phyloP scores from a whole-genome alignment of 2,329 filamentous ascomycete genomes.

The Parastagonospora avenae region DNA sequence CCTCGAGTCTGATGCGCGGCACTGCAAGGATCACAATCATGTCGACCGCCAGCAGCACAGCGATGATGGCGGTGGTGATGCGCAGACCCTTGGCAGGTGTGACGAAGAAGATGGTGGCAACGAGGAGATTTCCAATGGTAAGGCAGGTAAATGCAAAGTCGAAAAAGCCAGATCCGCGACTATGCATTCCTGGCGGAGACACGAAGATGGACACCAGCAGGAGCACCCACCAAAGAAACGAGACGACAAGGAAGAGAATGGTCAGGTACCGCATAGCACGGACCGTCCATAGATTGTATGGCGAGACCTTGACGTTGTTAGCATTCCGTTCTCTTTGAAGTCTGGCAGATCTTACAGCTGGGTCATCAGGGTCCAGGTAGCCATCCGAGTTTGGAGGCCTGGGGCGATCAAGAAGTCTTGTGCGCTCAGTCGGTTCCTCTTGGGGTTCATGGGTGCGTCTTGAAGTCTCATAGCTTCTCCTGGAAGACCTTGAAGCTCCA shows the following conservation, averaged over 20 bases:
- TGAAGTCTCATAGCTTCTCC: conserved; percentile 34
- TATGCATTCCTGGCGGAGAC: conserved; percentile 84
- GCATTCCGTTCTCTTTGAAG: conserved; percentile 3
- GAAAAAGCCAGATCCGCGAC: conserved; percentile 89
- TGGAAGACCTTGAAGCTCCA: conserved; percentile 30
- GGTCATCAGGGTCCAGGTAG: conserved; percentile 79
- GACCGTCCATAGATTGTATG: conserved; percentile 94
- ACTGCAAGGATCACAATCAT: conserved; percentile 81
- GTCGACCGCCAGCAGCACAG: conserved; percentile 71
- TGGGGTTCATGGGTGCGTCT: conserved; percentile 36
- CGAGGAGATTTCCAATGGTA: conserved; percentile 74
- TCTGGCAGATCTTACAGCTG: conserved; percentile 65
- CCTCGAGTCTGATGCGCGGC: conserved; percentile 75
- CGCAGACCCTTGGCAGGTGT: conserved; percentile 81
- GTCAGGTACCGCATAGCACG: conserved; percentile 79
- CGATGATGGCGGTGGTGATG: conserved; percentile 71
- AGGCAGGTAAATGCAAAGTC: conserved; percentile 83
- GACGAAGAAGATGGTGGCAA: conserved; percentile 84
- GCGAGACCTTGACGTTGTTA: conserved; percentile 63
- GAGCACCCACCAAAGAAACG: conserved; percentile 90
- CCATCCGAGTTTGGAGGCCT: conserved; percentile 65
- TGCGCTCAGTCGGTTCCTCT: conserved; percentile 65
- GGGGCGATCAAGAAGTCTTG: conserved; percentile 66
- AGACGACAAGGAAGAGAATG: conserved; percentile 73
- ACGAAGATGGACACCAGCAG: conserved; percentile 89